Evolutionary conservation across 2,329 filamentous ascomycete genomes (phyloP), one percentile per base, ranked within the genome.

Genomic region (Alternaria solani): DNA sequence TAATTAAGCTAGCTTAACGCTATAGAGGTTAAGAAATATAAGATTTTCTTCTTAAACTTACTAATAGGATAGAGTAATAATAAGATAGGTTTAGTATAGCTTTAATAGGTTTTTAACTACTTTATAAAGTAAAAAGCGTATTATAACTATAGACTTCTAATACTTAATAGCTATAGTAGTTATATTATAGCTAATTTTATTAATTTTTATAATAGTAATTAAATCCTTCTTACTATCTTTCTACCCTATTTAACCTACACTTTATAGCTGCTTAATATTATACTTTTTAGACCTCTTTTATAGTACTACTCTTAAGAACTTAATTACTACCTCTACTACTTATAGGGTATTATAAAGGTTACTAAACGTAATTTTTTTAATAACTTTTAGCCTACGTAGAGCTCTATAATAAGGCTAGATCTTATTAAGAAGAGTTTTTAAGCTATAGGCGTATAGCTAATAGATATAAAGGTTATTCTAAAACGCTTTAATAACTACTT

Each of bases 391-490:
- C 8, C 43, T 1, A 32, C 43, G 2, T 55, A 16, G 43, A 18
- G 32, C 30, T 39, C 20, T 48, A 38, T 6, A 41, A 55, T 48
- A 12, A 55, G 5, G 42, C 9, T 3, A 14, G 52, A 55, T 8
- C 14, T 16, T 14, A 48, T 55, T 2, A 16, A 7, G n/a, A 55
- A 48, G 52, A 55, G 52, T 55, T 48, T 55, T 48, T 4, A 55
- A 39, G 52, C 52, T 55, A 55, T 30, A 39, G 30, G 41, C 18
- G 52, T 55, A 20, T 54, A 12, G 51, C 38, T 12, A n/a, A 54
- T 54, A 12, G 39, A 54, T 38, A 39, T n/a, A 18, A n/a, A 54
- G 5, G 42, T 16, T 55, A 9, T 55, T 48, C 52, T 55, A 23
- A 47, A 48, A 32, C 43, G 43, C 43, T 55, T 48, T 16, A 48